Conservation (phyloP, 805 yeast genomes). For the Starmerella davenportii region DNA sequence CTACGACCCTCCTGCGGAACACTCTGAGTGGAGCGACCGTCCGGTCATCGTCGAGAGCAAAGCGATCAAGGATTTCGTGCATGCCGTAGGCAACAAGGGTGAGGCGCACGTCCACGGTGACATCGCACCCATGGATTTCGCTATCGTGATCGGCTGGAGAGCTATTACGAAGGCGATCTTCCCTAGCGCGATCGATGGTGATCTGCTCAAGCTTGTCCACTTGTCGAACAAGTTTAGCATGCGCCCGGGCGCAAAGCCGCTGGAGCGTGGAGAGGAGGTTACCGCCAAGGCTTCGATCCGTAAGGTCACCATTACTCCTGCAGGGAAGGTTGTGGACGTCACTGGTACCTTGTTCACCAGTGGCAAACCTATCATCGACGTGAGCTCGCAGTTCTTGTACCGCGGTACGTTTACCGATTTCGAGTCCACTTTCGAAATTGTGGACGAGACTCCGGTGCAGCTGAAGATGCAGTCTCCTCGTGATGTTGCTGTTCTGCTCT, state of each 20-base stretch:
- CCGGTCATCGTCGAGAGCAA: constrained; percentile 45
- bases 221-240: constrained; percentile 85
- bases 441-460: constrained; percentile 72
- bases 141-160: constrained; percentile 96
- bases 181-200: constrained; percentile 94
- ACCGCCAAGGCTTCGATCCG: constrained; percentile 66
- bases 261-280: constrained; percentile 74
- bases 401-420: constrained; percentile 80
- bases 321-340: constrained; percentile 92
- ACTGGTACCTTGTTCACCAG: constrained; percentile 62
- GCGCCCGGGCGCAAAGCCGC: constrained; percentile 79
- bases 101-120: constrained; percentile 82
- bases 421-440: constrained; percentile 80
- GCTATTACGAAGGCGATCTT: constrained; percentile 95
- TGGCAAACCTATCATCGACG: constrained; percentile 74
- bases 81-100: constrained; percentile 91
- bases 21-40: constrained; percentile 53
- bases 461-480: constrained; percentile 52
- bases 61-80: constrained; percentile 80
- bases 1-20: constrained; percentile 41
- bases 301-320: constrained; percentile 75
- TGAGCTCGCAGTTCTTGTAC: constrained; percentile 86
- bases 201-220: constrained; percentile 81
- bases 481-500: constrained; percentile 81
- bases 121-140: constrained; percentile 95